Evolutionary conservation across 495 filamentous ascomycete species (phyloP).

Genomic region (Trichoderma reesei): DNA sequence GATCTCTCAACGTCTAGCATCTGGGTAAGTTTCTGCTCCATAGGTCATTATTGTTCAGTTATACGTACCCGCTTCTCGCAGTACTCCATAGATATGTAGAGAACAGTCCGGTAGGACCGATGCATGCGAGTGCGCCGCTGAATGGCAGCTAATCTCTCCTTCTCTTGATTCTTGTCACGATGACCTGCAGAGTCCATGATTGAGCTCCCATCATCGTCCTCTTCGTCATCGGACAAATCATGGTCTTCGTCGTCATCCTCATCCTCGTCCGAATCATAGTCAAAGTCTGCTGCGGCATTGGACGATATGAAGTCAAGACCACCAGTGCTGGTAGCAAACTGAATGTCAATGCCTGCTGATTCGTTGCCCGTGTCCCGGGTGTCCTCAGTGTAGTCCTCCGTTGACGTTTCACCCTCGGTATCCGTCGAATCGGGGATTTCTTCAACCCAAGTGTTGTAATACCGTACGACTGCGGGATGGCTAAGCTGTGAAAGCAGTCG

Average conservation of each 20-base stretch:
- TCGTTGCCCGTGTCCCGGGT: constrained; percentile 22
- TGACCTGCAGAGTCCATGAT: constrained; percentile 18
- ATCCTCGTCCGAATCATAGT: constrained; percentile 67
- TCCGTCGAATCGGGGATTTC: constrained; percentile 47
- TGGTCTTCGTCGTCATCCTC: constrained; percentile 34
- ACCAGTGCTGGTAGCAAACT: constrained; percentile 60
- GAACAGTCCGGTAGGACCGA: constrained; percentile 29
- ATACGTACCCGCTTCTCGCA: constrained; percentile 75
- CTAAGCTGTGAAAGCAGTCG: constrained; percentile 83
- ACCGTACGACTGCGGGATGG: constrained; percentile 91
- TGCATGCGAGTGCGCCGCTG: constrained; percentile 10
- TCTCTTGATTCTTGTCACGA: constrained; percentile 17
- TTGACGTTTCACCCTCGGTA: constrained; percentile 49
- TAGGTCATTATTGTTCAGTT: not conserved
- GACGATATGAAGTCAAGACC: constrained; percentile 92
- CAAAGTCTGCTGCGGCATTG: constrained; percentile 67
- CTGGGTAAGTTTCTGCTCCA: constrained; percentile 1
- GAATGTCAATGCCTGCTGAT: constrained; percentile 40
- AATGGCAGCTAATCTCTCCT: constrained; percentile 17
- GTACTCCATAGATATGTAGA: constrained; percentile 76
- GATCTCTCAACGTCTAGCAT: constrained; percentile 69
- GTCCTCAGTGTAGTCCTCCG: constrained; percentile 37
- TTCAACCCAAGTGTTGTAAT: constrained; percentile 92
- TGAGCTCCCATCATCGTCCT: constrained; percentile 19
- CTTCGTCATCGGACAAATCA: constrained; percentile 22